Percentiles rank a stretch among this genome's conserved stretches.
phyloP scores from a whole-genome alignment of 225 moss, liverwort and hornwort species.

The Polytrichum formosum region DNA sequence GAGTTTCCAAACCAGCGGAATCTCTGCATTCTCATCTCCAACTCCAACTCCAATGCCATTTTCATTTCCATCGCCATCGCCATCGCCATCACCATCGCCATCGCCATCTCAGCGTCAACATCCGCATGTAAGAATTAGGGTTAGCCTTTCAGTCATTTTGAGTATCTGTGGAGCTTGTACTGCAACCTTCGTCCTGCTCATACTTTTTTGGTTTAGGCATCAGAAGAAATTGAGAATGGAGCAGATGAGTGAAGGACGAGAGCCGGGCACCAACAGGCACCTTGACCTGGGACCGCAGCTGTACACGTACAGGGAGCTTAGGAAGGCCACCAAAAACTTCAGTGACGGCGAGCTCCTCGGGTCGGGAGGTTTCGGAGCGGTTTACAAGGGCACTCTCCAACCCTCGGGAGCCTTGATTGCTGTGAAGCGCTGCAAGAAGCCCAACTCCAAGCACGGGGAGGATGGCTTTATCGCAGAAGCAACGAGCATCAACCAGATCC shows the following conservation, averaged over 20 bases:
- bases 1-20: slow-evolving; percentile 4
- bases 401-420: no score
- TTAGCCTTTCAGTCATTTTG: neutral
- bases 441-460: neutral
- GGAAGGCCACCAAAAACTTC: slow-evolving; percentile 24
- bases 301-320: slow-evolving; percentile 27
- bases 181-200: neutral
- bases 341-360: slow-evolving; percentile 10
- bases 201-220: neutral
- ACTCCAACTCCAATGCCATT: neutral
- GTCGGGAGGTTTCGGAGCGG: slow-evolving; percentile 24
- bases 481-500: slow-evolving; percentile 2
- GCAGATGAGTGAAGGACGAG: neutral
- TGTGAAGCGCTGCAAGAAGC: neutral
- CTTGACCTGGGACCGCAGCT: slow-evolving; percentile 14
- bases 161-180: no score
- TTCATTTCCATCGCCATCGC: no score
- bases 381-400: slow-evolving; percentile 22
- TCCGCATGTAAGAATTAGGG: no score
- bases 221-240: neutral
- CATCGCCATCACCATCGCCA: no score
- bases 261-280: neutral
- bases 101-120: neutral
- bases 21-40: neutral
- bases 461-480: neutral